phyloP scores from a whole-genome alignment of 768 basidiomycete species.

The Gyrodon lividus region DNA sequence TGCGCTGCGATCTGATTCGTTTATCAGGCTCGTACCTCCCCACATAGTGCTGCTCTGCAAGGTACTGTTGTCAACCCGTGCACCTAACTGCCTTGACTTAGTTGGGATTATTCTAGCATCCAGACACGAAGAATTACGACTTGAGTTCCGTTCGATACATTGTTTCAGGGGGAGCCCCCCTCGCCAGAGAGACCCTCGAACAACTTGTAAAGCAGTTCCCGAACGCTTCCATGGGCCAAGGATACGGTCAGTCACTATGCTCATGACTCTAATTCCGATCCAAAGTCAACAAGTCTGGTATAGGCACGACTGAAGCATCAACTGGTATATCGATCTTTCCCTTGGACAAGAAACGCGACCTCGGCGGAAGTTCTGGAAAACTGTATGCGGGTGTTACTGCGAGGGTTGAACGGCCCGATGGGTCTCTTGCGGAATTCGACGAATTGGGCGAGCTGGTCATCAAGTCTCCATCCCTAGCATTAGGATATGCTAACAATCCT shows the following conservation, averaged over 20 bases:
- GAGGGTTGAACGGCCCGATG: slow-evolving; percentile 55
- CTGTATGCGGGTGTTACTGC: slow-evolving; percentile 53
- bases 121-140: slow-evolving; percentile 34
- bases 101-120: slow-evolving; percentile 21
- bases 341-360: slow-evolving; percentile 40
- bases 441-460: slow-evolving; percentile 60
- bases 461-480: slow-evolving; percentile 53
- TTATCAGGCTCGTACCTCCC: slow-evolving; percentile 38
- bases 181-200: slow-evolving; percentile 45
- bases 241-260: slow-evolving; percentile 37
- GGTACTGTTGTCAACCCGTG: slow-evolving; percentile 19
- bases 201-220: slow-evolving; percentile 45
- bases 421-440: slow-evolving; percentile 47
- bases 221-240: slow-evolving; percentile 47
- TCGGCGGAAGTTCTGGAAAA: slow-evolving; percentile 50
- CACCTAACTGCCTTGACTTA: neutral
- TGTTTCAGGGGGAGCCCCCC: slow-evolving; percentile 50
- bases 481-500: slow-evolving; percentile 56
- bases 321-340: slow-evolving; percentile 47
- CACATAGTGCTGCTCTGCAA: slow-evolving; percentile 44
- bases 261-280: too few species aligned
- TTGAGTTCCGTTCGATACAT: slow-evolving; percentile 33
- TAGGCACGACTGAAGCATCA: slow-evolving; percentile 61
- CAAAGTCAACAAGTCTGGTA: neutral
- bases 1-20: neutral